Evolutionary conservation across 2,329 filamentous ascomycete genomes (phyloP).

Genomic region (Calonectria fujianensis): DNA sequence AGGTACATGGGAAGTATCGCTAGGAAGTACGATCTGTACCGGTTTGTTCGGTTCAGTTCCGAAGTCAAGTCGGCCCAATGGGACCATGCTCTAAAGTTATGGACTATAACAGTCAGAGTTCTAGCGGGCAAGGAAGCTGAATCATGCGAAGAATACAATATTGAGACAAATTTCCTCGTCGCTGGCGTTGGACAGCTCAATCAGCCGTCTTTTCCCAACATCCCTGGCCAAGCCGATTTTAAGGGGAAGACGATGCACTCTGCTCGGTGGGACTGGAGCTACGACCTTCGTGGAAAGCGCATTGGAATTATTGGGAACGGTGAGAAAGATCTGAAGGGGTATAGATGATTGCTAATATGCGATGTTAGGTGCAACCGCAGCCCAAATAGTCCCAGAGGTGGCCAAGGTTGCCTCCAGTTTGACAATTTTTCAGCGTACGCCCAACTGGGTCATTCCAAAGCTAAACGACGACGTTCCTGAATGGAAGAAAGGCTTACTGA

Average conservation of each 20-base stretch:
- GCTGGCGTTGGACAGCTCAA: conserved; percentile 27
- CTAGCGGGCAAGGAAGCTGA: conserved; percentile 30
- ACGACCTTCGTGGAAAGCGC: conserved; percentile 30
- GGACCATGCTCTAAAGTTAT: neutral
- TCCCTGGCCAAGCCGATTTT: neutral
- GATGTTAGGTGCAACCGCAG: conserved; percentile 19
- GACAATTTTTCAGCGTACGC: conserved; percentile 30
- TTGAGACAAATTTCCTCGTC: conserved; percentile 17
- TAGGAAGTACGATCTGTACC: conserved; percentile 28
- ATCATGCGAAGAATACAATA: conserved; percentile 17
- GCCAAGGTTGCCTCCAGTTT: conserved; percentile 20
- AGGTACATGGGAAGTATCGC: conserved; percentile 21
- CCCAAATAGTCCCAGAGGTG: conserved; percentile 31
- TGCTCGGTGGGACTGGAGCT: conserved; percentile 37
- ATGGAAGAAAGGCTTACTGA: conserved; percentile 15
- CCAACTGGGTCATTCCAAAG: conserved; percentile 32
- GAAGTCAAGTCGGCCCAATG: conserved; percentile 20
- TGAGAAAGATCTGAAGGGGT: neutral
- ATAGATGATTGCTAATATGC: neutral
- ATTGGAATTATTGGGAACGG: conserved; percentile 31
- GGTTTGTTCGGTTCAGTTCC: conserved; percentile 25
- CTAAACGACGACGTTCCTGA: conserved; percentile 17
- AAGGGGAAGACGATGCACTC: conserved; percentile 32
- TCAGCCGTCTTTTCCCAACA: conserved; percentile 19
- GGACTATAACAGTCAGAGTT: conserved; percentile 17